phyloP scores from a whole-genome alignment of 106 monocot genomes.

The Cymbidium sinense region DNA sequence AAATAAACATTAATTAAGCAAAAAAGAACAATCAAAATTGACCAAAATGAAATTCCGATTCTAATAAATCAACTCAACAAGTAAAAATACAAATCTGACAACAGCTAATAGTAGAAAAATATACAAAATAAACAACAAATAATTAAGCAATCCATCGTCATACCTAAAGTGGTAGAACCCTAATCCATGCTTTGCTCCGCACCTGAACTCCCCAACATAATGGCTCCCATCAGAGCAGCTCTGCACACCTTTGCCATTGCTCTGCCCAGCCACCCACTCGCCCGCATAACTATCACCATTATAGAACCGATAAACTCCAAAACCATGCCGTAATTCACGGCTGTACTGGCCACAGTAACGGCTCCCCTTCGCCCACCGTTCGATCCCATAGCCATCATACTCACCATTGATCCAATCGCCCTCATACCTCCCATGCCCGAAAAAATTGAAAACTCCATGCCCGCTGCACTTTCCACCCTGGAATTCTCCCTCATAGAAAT shows the following conservation, averaged over 20 bases:
- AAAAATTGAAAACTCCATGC: constrained; percentile 41
- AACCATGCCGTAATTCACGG: constrained; percentile 36
- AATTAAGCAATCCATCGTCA: neutral
- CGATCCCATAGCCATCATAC: constrained; percentile 52
- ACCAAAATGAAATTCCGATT: neutral
- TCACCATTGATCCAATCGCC: constrained; percentile 54
- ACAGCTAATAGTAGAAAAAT: too few relatives aligned
- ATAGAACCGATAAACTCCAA: constrained; percentile 44
- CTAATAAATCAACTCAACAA: neutral
- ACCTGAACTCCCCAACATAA: constrained; percentile 52
- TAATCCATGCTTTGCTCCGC: constrained; percentile 54
- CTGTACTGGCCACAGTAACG: constrained; percentile 42
- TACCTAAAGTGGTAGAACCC: constrained; percentile 58
- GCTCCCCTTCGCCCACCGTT: constrained; percentile 57
- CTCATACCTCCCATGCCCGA: constrained; percentile 41
- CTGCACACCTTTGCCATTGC: constrained; percentile 48
- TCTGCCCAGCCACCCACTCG: constrained; percentile 54
- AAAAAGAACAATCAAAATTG: too few relatives aligned
- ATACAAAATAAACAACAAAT: neutral
- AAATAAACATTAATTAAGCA: too few relatives aligned
- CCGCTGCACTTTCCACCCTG: constrained; percentile 37
- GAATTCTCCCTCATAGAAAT: constrained; percentile 51
- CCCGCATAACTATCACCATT: constrained; percentile 55
- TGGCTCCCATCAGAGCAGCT: constrained; percentile 51
- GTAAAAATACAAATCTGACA: neutral